A percentile compares a stretch with the other conserved stretches of the same genome.
phyloP scores from a whole-genome alignment of 2,329 filamentous ascomycete genomes.

The Ophiosphaerella narmari region DNA sequence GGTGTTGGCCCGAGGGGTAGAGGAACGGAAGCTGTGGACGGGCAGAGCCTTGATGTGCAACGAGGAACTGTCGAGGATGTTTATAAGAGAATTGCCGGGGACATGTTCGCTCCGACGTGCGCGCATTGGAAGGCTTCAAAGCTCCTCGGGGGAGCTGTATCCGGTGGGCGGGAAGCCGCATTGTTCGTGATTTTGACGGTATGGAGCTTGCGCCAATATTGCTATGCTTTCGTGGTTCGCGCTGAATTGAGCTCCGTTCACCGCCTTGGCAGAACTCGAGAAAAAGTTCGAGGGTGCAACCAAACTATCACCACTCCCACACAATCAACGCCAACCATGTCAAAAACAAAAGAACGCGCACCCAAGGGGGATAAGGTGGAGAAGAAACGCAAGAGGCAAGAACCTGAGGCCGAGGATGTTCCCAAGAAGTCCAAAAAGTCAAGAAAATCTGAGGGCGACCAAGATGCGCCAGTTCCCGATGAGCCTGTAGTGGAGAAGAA shows the following conservation, averaged over 20 bases:
- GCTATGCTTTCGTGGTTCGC: slow-evolving; percentile 12
- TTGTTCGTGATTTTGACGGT: slow-evolving; percentile 20
- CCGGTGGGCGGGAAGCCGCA: slow-evolving; percentile 35
- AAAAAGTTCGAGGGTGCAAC: slow-evolving; percentile 24
- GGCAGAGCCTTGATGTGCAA: slow-evolving; percentile 46
- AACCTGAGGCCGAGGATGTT: slow-evolving; percentile 28
- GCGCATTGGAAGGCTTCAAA: slow-evolving; percentile 22
- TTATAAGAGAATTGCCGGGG: slow-evolving; percentile 64
- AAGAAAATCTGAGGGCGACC: slow-evolving; percentile 25
- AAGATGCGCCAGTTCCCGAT: slow-evolving; percentile 17
- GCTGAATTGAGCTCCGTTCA: slow-evolving; percentile 21
- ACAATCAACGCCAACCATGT: slow-evolving; percentile 17
- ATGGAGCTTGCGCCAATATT: slow-evolving; percentile 9
- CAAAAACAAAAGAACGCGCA: slow-evolving; percentile 11
- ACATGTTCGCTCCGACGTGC: slow-evolving; percentile 20
- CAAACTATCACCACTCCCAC: slow-evolving; percentile 8
- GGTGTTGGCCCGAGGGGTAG: slow-evolving; percentile 55
- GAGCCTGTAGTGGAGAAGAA: slow-evolving; percentile 18
- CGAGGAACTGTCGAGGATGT: slow-evolving; percentile 57
- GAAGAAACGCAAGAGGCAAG: slow-evolving; percentile 43
- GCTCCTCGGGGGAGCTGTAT: slow-evolving; percentile 34
- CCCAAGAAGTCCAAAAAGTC: slow-evolving; percentile 40
- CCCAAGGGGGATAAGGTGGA: slow-evolving; percentile 29
- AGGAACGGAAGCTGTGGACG: slow-evolving; percentile 71
- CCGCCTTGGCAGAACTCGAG: slow-evolving; percentile 26